Conservation (phyloP, 1,139 yeast genomes). For the Magnusiomyces suaveolens region DNA sequence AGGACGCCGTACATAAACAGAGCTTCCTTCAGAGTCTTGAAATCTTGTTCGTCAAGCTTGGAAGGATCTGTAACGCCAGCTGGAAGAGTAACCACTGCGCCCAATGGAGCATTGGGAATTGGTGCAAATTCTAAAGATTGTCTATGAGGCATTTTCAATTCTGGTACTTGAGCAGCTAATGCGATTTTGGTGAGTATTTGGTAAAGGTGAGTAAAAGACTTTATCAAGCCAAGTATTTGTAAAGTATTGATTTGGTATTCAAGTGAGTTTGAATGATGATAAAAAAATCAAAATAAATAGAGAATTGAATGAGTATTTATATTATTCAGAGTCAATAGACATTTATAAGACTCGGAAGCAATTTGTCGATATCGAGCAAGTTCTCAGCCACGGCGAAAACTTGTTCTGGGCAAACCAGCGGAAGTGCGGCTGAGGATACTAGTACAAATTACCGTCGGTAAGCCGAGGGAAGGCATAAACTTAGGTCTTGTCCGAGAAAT, state of each 20-base stretch:
- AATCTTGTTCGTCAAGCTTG: constrained; percentile 54
- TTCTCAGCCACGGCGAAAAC: no score
- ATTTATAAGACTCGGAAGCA: no score
- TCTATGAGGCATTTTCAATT: constrained; percentile 8
- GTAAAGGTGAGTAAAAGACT: no score
- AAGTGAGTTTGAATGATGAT: background rate
- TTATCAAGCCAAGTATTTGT: no score
- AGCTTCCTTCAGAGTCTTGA: constrained; percentile 50
- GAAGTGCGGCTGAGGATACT: background rate
- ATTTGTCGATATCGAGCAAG: no score
- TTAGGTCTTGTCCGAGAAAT: no score
- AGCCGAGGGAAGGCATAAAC: background rate
- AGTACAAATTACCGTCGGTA: background rate
- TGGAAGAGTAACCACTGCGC: constrained; percentile 59
- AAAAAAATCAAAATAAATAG: no score
- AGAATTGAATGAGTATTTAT: no score
- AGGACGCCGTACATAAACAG: constrained; percentile 61
- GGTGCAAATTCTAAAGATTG: constrained; percentile 29
- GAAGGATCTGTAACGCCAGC: constrained; percentile 66
- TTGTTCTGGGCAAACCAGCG: background rate
- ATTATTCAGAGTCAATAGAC: no score
- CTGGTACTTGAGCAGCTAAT: background rate
- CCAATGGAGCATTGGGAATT: constrained; percentile 46
- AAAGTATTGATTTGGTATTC: no score
- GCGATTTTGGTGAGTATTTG: no score